Conservation (phyloP, 148 eudicot species). For the Vaccinium darrowii region DNA sequence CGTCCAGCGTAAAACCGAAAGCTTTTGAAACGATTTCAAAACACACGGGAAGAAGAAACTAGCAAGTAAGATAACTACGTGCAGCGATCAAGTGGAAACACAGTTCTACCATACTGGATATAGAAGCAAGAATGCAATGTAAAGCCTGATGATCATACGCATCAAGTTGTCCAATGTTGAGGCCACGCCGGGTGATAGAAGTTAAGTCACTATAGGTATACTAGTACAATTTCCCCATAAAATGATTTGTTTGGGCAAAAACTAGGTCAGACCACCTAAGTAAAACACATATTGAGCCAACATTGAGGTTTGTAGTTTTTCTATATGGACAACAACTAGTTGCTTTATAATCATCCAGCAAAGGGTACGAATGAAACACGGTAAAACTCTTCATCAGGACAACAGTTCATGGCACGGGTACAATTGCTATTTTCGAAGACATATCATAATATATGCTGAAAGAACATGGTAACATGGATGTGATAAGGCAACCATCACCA, state of each 20-base stretch:
- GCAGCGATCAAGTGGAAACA: too few species aligned
- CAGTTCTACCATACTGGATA: background rate
- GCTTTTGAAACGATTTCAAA: background rate
- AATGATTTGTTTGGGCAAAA: background rate
- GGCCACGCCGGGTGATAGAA: background rate
- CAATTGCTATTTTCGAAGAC: background rate
- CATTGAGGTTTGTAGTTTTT: background rate
- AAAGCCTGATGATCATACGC: background rate
- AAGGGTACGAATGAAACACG: background rate
- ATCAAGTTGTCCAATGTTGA: background rate
- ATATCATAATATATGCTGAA: background rate
- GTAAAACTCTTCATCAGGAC: background rate
- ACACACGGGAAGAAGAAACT: background rate
- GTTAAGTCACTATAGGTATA: background rate
- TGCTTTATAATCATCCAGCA: background rate
- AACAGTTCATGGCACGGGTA: background rate
- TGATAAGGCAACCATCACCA: background rate
- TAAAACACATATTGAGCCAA: background rate
- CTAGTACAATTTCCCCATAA: background rate
- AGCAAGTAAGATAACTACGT: background rate
- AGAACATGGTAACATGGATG: background rate
- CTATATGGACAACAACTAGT: background rate
- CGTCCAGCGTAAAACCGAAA: background rate
- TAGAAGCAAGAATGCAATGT: background rate
- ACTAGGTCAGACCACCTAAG: background rate